A percentile compares a stretch with the other conserved stretches of the same genome.
Evolutionary conservation across 441 rosid species (phyloP).

Genomic region (Rhodomyrtus psidioides): DNA sequence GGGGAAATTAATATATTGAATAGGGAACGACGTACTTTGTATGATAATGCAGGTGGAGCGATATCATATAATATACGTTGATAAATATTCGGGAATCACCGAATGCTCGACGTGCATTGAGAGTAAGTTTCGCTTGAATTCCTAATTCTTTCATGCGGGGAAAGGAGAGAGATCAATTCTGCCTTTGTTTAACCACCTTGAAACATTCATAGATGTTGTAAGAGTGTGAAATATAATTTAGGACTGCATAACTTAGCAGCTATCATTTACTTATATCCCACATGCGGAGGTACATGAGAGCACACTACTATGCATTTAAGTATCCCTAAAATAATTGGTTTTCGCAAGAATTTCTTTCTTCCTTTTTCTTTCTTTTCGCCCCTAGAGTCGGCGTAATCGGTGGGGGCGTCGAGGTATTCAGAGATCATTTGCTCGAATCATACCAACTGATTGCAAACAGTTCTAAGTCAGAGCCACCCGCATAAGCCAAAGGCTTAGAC

Average conservation of each 20-base stretch:
- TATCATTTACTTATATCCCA: not conserved
- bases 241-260: not conserved
- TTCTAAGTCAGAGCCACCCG: not conserved
- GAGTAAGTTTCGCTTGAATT: not conserved
- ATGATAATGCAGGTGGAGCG: not conserved
- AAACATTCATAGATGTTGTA: not conserved
- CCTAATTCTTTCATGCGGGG: not conserved
- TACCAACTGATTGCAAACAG: not conserved
- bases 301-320: not conserved
- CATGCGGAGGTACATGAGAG: not conserved
- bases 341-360: not conserved
- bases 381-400: not conserved
- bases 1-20: not conserved
- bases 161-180: not conserved
- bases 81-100: not conserved
- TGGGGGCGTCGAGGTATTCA: not conserved
- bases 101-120: not conserved
- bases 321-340: not conserved
- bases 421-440: not conserved
- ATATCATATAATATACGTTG: not conserved
- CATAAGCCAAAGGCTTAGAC: not conserved
- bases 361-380: not conserved
- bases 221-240: not conserved
- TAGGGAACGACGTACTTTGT: not conserved
- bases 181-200: not conserved